A percentile compares a stretch with the other conserved stretches of the same genome.
Conservation (phyloP, 768 basidiomycete genomes). For the Termitomyces heimii region DNA sequence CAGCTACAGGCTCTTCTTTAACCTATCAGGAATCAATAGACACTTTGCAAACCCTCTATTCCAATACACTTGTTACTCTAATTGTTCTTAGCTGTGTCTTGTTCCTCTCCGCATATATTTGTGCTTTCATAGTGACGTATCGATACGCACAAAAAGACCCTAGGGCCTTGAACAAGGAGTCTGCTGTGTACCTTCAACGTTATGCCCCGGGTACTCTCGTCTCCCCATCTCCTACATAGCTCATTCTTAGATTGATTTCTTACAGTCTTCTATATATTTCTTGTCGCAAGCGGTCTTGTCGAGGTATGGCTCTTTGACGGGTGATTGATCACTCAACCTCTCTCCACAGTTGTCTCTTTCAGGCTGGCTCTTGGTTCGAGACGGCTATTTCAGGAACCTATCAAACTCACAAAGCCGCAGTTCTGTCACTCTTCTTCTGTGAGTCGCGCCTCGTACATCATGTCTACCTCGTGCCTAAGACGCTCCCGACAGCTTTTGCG, state of each 20-base stretch:
- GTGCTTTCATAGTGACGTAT: conserved; percentile 43
- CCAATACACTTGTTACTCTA: conserved; percentile 4
- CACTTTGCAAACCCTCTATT: not conserved
- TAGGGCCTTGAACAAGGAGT: conserved; percentile 43
- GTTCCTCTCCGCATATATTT: conserved; percentile 39
- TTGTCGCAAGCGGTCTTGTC: conserved; percentile 42
- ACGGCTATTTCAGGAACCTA: conserved; percentile 44
- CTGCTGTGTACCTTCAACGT: conserved; percentile 38
- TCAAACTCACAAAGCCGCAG: conserved; percentile 39
- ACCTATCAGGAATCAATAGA: not conserved
- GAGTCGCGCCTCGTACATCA: conserved; percentile 12
- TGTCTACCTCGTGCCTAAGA: not conserved
- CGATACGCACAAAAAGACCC: conserved; percentile 40
- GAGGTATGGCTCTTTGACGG: conserved; percentile 26
- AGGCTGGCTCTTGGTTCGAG: conserved; percentile 57
- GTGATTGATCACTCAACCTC: not conserved
- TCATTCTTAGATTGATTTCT: not conserved
- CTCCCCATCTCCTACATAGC: not conserved
- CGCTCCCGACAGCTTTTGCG: conserved; percentile 37
- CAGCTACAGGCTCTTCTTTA: not conserved
- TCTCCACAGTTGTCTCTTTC: conserved; percentile 41
- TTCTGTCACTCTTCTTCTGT: conserved; percentile 46
- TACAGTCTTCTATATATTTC: conserved; percentile 37
- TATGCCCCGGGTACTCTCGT: conserved; percentile 45
- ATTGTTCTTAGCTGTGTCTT: conserved; percentile 17